Evolutionary conservation across 2,329 filamentous ascomycete species (phyloP).

Genomic region (Calcarisporium arbuscula): DNA sequence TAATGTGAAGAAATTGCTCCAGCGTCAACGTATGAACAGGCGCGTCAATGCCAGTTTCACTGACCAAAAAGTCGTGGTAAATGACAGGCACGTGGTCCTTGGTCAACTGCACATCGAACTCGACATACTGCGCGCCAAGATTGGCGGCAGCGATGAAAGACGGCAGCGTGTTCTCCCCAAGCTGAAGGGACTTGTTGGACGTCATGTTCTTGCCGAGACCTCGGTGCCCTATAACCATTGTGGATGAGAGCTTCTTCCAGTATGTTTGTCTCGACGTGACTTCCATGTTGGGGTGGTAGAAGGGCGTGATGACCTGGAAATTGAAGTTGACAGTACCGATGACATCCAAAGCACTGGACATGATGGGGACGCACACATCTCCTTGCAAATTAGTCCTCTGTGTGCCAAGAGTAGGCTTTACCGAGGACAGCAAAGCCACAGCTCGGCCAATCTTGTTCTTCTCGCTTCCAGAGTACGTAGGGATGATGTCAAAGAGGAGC

Average conservation of each 20-base stretch:
- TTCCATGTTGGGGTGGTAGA: constrained; percentile 88
- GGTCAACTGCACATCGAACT: constrained; percentile 91
- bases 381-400: constrained; percentile 90
- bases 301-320: constrained; percentile 90
- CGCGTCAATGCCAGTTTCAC: constrained; percentile 93
- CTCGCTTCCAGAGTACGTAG: constrained; percentile 85
- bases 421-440: constrained; percentile 78
- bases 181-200: constrained; percentile 77
- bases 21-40: constrained; percentile 92
- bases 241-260: constrained; percentile 87
- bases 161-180: constrained; percentile 92
- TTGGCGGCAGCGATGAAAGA: constrained; percentile 97
- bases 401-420: constrained; percentile 75
- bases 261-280: constrained; percentile 88
- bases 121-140: constrained; percentile 70
- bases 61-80: constrained; percentile 97
- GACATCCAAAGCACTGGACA: constrained; percentile 77
- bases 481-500: constrained; percentile 88
- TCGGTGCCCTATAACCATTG: constrained; percentile 70
- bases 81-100: constrained; percentile 98
- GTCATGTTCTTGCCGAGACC: constrained; percentile 86
- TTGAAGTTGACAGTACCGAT: constrained; percentile 97
- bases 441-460: constrained; percentile 85
- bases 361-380: constrained; percentile 85
- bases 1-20: constrained; percentile 91